phyloP scores from a whole-genome alignment of 1,284 basidiomycete species.

The Ceratorhiza oryzae-sativae region DNA sequence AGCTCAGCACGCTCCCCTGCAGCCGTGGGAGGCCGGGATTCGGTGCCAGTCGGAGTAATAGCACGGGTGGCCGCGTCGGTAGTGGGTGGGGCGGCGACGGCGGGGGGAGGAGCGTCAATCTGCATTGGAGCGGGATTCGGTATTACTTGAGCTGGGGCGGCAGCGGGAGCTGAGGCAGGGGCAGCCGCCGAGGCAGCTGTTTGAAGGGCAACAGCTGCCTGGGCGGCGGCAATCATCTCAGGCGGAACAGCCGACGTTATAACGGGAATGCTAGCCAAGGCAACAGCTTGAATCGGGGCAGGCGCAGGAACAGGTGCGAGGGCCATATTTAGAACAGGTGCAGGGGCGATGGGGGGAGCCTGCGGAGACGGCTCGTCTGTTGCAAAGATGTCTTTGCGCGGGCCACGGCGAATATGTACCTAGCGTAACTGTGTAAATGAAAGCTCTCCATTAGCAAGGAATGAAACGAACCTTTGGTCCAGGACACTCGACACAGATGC shows the following conservation, averaged over 20 bases:
- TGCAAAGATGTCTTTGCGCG: conserved; percentile 13
- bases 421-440: not conserved
- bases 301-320: not conserved
- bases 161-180: not conserved
- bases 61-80: not conserved
- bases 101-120: not conserved
- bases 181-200: not conserved
- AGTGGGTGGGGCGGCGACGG: not conserved
- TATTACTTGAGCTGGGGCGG: not conserved
- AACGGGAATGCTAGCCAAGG: not conserved
- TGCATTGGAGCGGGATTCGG: not conserved
- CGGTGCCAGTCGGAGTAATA: not conserved
- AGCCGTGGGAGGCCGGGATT: not conserved
- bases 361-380: not conserved
- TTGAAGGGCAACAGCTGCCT: not conserved
- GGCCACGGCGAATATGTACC: conserved; percentile 27
- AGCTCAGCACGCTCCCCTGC: conserved; percentile 14
- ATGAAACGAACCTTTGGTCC: conserved; percentile 18
- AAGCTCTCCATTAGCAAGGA: not conserved
- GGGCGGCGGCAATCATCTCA: not conserved
- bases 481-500: conserved; percentile 23
- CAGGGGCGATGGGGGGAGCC: too few relatives aligned
- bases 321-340: too few relatives aligned
- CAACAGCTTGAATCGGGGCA: not conserved
- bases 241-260: not conserved